Evolutionary conservation across 164 flowering plant genomes (phyloP).

Genomic region (Cinnamomum chago): DNA sequence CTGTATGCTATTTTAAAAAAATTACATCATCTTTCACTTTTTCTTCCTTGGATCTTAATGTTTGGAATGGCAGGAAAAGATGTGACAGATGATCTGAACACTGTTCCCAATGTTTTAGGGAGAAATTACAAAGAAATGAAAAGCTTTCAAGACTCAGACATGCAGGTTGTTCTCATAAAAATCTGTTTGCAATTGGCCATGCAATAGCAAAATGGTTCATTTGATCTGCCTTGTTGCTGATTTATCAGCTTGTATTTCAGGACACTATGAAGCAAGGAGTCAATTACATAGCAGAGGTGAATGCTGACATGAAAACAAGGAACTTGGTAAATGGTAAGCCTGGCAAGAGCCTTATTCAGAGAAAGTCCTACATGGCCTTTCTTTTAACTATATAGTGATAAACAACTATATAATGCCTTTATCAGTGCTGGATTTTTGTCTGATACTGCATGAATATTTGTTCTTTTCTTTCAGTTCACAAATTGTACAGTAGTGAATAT

Average conservation of each 20-base stretch:
- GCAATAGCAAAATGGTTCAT: too few relatives aligned
- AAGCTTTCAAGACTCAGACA: constrained; percentile 21
- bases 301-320: constrained; percentile 6
- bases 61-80: background rate
- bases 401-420: background rate
- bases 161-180: constrained; percentile 30
- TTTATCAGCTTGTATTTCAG: constrained; percentile 17
- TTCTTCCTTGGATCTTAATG: background rate
- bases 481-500: constrained; percentile 14
- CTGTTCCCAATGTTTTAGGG: background rate
- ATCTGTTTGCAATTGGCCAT: background rate
- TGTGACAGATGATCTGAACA: background rate
- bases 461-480: background rate
- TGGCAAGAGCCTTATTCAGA: background rate
- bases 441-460: background rate
- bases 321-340: constrained; percentile 8
- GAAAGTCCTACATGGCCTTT: too few relatives aligned
- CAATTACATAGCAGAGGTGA: constrained; percentile 13
- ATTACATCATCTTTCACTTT: background rate
- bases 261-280: constrained; percentile 19
- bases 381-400: too few relatives aligned
- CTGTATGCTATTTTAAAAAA: background rate
- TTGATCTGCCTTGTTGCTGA: background rate
- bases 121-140: constrained; percentile 7
- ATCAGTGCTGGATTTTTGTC: background rate